Evolutionary conservation across 1,284 basidiomycete genomes (phyloP), one percentile per base, ranked within the genome.

Genomic region (Microbotryum intermedium): DNA sequence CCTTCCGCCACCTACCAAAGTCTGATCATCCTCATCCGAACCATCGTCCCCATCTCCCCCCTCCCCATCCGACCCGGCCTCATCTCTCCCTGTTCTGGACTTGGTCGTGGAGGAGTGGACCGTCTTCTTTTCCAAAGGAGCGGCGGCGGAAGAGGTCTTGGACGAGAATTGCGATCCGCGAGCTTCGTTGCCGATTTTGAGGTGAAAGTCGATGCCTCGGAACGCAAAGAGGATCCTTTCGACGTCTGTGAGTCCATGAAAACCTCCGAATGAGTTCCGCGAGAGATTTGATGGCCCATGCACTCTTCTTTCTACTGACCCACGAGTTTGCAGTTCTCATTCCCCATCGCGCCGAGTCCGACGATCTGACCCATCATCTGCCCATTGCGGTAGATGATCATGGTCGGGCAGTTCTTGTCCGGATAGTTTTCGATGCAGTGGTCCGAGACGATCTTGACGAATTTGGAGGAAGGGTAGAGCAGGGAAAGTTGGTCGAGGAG

Each of bases 391-490:
- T 98, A 98, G 44, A 97, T 79, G 66, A 98, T 84, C 58, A 98
- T 77, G 77, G 94, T 97, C 1, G 94, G 95, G 50, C 93, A 77
- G 60, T 93, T 86, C 45, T 83, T 81, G 71, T 97, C 94, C 21
- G 94, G 94, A 54, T 97, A 87, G 75, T 97, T 88, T 26, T 90
- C 85, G 69, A 98, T 97, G 77, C 94, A 97, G 75, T 94, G 90
- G 76, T 90, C 84, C 30, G 92, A 92, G 2, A 94, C 84, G 69
- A 98, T 97, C 43, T 88, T 90, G 63, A 97, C 88, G 71, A 98
- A 97, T 76, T 97, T 97, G 10, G 92, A 90, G 28, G 86, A 83
- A 3, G 92, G 89, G 74, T 97, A 87, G 57, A 85, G 83, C 29
- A 80, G 79, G 0, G 94, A 91, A 3, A 97, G 79, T 1, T 79